These are phyloP conservation scores for Candida pseudofarinosa DNA, from an alignment of 805 yeast species.

Conservation along the genomic window DNA sequence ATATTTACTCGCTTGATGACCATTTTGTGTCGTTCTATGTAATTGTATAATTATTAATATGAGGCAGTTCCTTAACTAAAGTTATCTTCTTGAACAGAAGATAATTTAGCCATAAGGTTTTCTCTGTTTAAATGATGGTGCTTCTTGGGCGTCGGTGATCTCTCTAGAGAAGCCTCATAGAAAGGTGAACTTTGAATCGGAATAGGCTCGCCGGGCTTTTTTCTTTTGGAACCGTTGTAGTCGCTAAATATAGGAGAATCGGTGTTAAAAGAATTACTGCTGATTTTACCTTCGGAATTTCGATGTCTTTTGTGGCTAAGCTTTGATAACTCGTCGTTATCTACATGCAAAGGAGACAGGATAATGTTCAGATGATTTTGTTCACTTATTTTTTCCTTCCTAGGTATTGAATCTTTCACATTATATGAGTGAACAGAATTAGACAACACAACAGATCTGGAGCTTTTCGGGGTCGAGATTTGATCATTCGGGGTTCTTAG, in stretches of 20 bases:
- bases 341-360: neutral
- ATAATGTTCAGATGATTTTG: too few species aligned
- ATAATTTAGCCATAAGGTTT: neutral
- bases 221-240: slow-evolving; percentile 3
- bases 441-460: neutral
- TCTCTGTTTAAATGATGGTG: neutral
- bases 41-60: neutral
- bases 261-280: neutral
- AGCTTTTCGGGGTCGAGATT: neutral
- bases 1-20: too few species aligned
- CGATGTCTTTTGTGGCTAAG: neutral
- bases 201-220: slow-evolving; percentile 35
- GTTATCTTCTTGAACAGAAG: neutral
- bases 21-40: slow-evolving; percentile 1
- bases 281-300: neutral
- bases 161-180: slow-evolving; percentile 17
- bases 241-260: neutral
- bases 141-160: slow-evolving; percentile 11
- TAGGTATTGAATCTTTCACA: neutral
- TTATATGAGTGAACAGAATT: neutral
- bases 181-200: slow-evolving; percentile 35
- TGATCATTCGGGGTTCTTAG: slow-evolving; percentile 10
- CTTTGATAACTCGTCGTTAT: neutral
- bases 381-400: neutral
- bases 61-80: too few species aligned